Conservation (phyloP, 1,284 basidiomycete species). For the Rhodotorula sp. region DNA sequence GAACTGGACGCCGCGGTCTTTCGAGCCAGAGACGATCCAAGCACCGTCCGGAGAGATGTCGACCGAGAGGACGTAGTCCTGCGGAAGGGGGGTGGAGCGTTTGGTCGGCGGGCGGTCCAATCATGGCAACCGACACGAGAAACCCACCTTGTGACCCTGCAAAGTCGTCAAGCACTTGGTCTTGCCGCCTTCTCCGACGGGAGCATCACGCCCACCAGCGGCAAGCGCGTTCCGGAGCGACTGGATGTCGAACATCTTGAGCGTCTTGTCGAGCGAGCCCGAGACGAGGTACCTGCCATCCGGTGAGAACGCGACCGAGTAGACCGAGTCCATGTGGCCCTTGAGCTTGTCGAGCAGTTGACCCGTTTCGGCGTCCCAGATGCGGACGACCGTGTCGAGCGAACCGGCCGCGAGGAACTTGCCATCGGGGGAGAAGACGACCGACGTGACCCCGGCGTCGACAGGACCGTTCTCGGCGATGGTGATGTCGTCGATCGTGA, state of each 20-base stretch:
- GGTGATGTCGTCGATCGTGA: constrained; percentile 54
- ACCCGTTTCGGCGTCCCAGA: constrained; percentile 78
- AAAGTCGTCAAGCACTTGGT: constrained; percentile 71
- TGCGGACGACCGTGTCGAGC: constrained; percentile 76
- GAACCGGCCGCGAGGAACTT: constrained; percentile 76
- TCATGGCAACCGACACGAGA: not conserved
- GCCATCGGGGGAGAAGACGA: constrained; percentile 77
- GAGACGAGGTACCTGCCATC: constrained; percentile 73
- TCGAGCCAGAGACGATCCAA: constrained; percentile 86
- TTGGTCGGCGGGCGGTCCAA: not conserved
- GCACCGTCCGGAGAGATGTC: constrained; percentile 78
- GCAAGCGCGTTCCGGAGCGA: constrained; percentile 51
- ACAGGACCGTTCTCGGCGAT: constrained; percentile 56
- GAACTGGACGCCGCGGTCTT: constrained; percentile 83
- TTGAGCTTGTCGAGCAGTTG: constrained; percentile 69
- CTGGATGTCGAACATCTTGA: constrained; percentile 81
- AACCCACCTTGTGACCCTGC: constrained; percentile 75
- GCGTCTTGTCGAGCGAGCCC: constrained; percentile 79
- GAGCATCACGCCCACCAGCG: constrained; percentile 42
- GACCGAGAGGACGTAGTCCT: constrained; percentile 76
- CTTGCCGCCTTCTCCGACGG: constrained; percentile 43
- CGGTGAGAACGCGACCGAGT: constrained; percentile 80
- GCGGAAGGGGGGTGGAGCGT: not conserved
- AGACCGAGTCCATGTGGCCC: constrained; percentile 79
- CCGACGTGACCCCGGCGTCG: constrained; percentile 75